Evolutionary conservation across 2,329 filamentous ascomycete species (phyloP).

Genomic region (Furcasterigmium furcatum): DNA sequence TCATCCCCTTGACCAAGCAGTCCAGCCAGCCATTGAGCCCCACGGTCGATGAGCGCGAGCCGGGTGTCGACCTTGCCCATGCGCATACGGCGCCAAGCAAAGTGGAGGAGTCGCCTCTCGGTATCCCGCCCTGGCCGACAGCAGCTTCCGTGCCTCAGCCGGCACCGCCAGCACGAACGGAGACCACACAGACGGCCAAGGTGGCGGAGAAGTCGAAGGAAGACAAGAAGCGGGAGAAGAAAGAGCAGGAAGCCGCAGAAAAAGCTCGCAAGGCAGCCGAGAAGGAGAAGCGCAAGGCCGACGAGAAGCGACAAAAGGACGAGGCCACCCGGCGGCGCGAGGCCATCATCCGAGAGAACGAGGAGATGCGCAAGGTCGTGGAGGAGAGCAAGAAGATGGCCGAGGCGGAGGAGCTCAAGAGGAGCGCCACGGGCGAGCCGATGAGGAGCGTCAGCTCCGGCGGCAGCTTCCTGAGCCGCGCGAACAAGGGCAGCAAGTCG

Average conservation of each 20-base stretch:
- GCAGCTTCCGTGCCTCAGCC: slow-evolving; percentile 17
- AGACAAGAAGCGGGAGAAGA: slow-evolving; percentile 65
- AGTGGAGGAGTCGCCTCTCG: slow-evolving; percentile 14
- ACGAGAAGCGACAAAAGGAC: slow-evolving; percentile 39
- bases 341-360: slow-evolving; percentile 50
- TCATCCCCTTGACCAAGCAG: slow-evolving; percentile 43
- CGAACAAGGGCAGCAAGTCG: slow-evolving; percentile 72
- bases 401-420: slow-evolving; percentile 40
- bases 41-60: slow-evolving; percentile 5
- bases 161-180: slow-evolving; percentile 18
- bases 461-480: slow-evolving; percentile 56
- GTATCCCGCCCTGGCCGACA: slow-evolving; percentile 27
- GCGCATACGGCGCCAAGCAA: slow-evolving; percentile 58
- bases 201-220: slow-evolving; percentile 48
- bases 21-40: slow-evolving; percentile 44
- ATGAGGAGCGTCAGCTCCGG: slow-evolving; percentile 28
- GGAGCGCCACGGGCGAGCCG: slow-evolving; percentile 18
- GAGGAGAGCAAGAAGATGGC: slow-evolving; percentile 64
- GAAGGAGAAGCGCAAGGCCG: slow-evolving; percentile 41
- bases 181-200: slow-evolving; percentile 8
- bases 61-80: slow-evolving; percentile 60
- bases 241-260: slow-evolving; percentile 57
- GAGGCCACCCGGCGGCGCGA: slow-evolving; percentile 28
- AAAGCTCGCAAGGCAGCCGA: slow-evolving; percentile 42
- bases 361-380: slow-evolving; percentile 59